Evolutionary conservation across 768 basidiomycete species (phyloP).

Genomic region (Kwoniella newhampshirensis): DNA sequence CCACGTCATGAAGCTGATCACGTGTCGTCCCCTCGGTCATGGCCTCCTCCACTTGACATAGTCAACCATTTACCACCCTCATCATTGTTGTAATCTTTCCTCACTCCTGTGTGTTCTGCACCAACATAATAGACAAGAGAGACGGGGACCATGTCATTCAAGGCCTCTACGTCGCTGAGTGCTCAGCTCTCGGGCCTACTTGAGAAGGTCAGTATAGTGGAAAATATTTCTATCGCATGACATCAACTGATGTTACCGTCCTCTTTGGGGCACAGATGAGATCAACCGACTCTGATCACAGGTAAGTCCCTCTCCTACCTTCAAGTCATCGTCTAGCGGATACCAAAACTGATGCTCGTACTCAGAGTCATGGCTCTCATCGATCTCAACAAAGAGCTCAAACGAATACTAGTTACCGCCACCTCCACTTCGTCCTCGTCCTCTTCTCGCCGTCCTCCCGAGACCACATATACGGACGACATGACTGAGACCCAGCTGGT

Average conservation of each 20-base stretch:
- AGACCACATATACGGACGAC: constrained; percentile 68
- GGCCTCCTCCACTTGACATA: background rate
- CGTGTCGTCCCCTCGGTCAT: no score
- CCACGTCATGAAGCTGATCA: no score
- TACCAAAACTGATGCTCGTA: constrained; percentile 3
- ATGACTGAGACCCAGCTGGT: constrained; percentile 78
- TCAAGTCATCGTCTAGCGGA: background rate
- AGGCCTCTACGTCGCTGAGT: constrained; percentile 1
- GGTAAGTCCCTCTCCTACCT: constrained; percentile 23
- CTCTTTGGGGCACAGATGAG: constrained; percentile 28
- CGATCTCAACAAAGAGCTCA: constrained; percentile 86
- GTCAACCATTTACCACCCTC: background rate
- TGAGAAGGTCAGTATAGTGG: constrained; percentile 31
- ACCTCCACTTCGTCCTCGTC: constrained; percentile 14
- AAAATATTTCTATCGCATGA: background rate
- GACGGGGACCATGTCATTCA: background rate
- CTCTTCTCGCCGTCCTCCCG: constrained; percentile 6
- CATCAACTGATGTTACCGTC: constrained; percentile 6
- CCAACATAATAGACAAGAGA: background rate
- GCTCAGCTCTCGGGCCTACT: constrained; percentile 26
- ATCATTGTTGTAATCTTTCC: constrained; percentile 59
- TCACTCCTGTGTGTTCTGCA: constrained; percentile 55
- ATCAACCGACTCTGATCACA: constrained; percentile 44
- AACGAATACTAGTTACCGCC: constrained; percentile 60
- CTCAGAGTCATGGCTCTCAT: constrained; percentile 92